Conservation (phyloP, 2,329 filamentous ascomycete species). For the Scedosporium boydii region DNA sequence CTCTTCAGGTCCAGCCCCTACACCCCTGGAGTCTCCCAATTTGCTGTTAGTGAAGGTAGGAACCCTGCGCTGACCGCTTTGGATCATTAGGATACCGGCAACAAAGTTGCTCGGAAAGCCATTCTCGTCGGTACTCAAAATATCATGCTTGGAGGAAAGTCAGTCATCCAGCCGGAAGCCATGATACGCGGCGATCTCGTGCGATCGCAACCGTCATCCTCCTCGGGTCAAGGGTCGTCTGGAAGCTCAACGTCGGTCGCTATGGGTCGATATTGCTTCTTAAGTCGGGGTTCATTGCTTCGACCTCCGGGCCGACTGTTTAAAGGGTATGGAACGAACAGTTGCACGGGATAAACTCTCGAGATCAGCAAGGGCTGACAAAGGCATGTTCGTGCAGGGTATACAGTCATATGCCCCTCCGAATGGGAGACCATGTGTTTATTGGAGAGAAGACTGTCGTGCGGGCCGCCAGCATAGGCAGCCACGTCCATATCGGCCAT, state of each 20-base stretch:
- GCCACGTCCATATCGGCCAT: conserved; percentile 75
- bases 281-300: conserved; percentile 68
- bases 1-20: no score
- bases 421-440: conserved; percentile 91
- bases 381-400: conserved; percentile 23
- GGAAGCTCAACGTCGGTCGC: conserved; percentile 61
- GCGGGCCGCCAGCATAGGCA: conserved; percentile 74
- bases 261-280: conserved; percentile 85
- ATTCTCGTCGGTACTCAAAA: conserved; percentile 92
- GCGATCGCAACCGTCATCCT: conserved; percentile 38
- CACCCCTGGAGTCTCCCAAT: not conserved
- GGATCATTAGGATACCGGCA: conserved; percentile 71
- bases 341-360: not conserved
- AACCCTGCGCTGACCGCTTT: conserved; percentile 5
- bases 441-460: conserved; percentile 67
- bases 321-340: conserved; percentile 44
- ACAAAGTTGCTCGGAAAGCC: conserved; percentile 91
- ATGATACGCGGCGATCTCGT: conserved; percentile 87
- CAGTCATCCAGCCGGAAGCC: conserved; percentile 89
- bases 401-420: conserved; percentile 78
- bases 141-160: conserved; percentile 94
- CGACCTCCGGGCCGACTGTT: conserved; percentile 76
- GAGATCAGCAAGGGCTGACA: no score
- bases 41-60: not conserved
- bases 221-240: conserved; percentile 28